Percentiles rank a stretch among this genome's conserved stretches.
phyloP scores from a whole-genome alignment of 768 basidiomycete species.

The Tylopilus intermedius region DNA sequence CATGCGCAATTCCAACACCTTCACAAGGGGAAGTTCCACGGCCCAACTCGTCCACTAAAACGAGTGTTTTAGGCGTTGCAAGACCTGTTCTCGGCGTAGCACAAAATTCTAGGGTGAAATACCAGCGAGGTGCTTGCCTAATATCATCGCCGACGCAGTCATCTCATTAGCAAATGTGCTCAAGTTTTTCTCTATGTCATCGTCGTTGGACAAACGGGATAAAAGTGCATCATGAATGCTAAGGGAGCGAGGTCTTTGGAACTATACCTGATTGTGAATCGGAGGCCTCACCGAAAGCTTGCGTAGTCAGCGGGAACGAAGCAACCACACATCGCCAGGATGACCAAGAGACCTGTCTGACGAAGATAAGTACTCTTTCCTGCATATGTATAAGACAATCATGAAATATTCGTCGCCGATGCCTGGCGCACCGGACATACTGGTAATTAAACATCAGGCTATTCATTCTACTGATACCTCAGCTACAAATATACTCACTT shows the following conservation, averaged over 20 bases:
- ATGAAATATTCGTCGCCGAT: not conserved
- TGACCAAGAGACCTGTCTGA: constrained; percentile 75
- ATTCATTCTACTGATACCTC: not conserved
- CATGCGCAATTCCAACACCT: constrained; percentile 78
- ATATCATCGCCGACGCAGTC: constrained; percentile 86
- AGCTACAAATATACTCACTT: constrained; percentile 48
- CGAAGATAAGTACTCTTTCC: constrained; percentile 93
- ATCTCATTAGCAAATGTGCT: constrained; percentile 97
- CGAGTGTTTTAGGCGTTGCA: constrained; percentile 62
- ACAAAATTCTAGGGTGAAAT: not conserved
- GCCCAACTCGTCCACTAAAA: constrained; percentile 90
- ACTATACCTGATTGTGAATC: not conserved
- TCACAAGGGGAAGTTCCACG: constrained; percentile 85
- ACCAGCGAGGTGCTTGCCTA: constrained; percentile 43
- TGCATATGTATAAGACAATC: constrained; percentile 14
- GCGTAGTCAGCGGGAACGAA: constrained; percentile 94
- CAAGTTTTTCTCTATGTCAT: constrained; percentile 81
- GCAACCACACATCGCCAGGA: constrained; percentile 88
- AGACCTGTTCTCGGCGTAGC: constrained; percentile 44
- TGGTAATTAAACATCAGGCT: constrained; percentile 19
- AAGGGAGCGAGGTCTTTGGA: not conserved
- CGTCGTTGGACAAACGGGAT: constrained; percentile 88
- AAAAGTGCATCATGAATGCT: constrained; percentile 83
- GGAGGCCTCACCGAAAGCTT: constrained; percentile 59
- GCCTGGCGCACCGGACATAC: constrained; percentile 51